phyloP scores from a whole-genome alignment of 805 yeast genomes.

The Wickerhamiella musiphila region DNA sequence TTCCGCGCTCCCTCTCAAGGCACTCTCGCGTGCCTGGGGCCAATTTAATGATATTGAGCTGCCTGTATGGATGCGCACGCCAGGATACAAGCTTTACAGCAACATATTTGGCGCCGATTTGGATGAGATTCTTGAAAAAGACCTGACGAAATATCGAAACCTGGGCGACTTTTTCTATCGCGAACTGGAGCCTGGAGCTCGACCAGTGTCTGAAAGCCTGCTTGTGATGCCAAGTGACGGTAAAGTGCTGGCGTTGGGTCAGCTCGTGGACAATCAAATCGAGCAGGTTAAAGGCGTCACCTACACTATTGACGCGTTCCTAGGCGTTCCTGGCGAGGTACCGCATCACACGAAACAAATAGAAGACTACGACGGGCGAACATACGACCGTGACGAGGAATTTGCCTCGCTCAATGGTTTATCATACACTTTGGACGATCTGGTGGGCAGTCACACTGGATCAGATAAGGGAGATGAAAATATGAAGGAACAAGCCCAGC shows the following conservation, averaged over 20 bases:
- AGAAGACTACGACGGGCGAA: constrained; percentile 11
- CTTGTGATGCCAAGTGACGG: constrained; percentile 92
- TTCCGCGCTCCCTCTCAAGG: constrained; percentile 76
- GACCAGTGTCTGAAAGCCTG: constrained; percentile 54
- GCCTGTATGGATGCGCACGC: constrained; percentile 77
- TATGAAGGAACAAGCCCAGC: constrained; percentile 23
- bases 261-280: constrained; percentile 58
- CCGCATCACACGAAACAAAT: constrained; percentile 4
- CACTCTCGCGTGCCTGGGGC: constrained; percentile 91
- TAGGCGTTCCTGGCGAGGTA: constrained; percentile 33
- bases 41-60: constrained; percentile 62
- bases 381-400: constrained; percentile 41
- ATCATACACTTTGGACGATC: constrained; percentile 48
- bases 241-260: constrained; percentile 67
- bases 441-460: constrained; percentile 35
- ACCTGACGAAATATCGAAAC: constrained; percentile 56
- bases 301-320: constrained; percentile 70
- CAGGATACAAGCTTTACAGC: constrained; percentile 66
- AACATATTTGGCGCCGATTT: constrained; percentile 71
- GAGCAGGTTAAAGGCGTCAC: constrained; percentile 97
- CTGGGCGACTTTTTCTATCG: constrained; percentile 86
- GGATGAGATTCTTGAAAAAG: constrained; percentile 75
- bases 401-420: constrained; percentile 70
- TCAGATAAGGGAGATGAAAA: constrained; percentile 26
- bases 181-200: constrained; percentile 51